These are phyloP conservation scores for Kingdonia uniflora DNA, from an alignment of 164 flowering plant genomes.

Conservation along the genomic window DNA sequence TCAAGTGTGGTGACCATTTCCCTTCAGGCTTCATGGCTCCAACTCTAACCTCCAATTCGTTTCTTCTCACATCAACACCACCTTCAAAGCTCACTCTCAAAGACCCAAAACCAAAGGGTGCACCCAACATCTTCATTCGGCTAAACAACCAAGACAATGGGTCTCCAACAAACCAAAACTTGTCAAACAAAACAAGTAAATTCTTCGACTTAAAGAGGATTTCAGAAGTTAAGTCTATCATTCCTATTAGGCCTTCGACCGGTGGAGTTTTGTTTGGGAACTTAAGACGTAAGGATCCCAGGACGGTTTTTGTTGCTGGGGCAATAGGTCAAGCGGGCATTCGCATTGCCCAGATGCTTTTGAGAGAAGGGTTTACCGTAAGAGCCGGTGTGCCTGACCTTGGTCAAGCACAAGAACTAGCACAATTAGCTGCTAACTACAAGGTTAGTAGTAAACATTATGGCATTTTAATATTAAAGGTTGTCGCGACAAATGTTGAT, in stretches of 20 bases:
- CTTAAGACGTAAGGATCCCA: constrained; percentile 54
- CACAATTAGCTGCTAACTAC: constrained; percentile 63
- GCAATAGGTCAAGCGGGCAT: constrained; percentile 81
- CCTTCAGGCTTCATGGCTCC: constrained; percentile 38
- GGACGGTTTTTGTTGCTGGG: constrained; percentile 86
- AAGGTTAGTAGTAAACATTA: constrained; percentile 51
- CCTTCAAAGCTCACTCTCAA: constrained; percentile 19
- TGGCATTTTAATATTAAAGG: no score
- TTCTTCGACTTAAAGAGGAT: constrained; percentile 41
- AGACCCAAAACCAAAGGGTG: constrained; percentile 15
- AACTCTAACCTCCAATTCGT: constrained; percentile 62
- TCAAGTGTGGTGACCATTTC: no score
- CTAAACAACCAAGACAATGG: constrained; percentile 16
- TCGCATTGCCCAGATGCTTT: constrained; percentile 64
- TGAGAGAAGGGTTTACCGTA: constrained; percentile 71
- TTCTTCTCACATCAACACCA: constrained; percentile 36
- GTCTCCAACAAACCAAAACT: constrained; percentile 9
- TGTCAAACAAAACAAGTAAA: constrained; percentile 14
- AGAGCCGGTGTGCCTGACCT: constrained; percentile 94
- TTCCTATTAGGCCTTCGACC: constrained; percentile 45
- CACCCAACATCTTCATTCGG: constrained; percentile 24
- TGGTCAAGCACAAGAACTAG: constrained; percentile 75
- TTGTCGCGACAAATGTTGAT: no score
- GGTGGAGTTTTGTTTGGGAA: constrained; percentile 33
- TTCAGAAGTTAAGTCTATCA: constrained; percentile 48